phyloP scores from a whole-genome alignment of 108 stramenopile genomes.

The Ochromonas danica region DNA sequence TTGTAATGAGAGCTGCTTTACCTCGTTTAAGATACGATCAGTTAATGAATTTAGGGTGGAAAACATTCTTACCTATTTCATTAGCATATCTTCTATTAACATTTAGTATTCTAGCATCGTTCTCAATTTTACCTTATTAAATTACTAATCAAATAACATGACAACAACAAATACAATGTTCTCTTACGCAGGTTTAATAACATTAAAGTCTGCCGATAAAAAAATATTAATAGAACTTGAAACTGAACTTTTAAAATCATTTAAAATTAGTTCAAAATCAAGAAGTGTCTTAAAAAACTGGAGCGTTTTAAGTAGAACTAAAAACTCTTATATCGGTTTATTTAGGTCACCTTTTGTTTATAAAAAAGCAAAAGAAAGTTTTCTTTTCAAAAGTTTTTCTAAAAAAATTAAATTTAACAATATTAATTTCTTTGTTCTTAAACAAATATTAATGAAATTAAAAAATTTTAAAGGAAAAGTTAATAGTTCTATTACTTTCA shows the following conservation, averaged over 20 bases:
- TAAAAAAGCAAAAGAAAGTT: conserved; percentile 28
- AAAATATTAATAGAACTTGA: conserved; percentile 18
- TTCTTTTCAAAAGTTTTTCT: conserved; percentile 41
- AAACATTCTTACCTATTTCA: conserved; percentile 23
- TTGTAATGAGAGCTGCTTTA: conserved; percentile 27
- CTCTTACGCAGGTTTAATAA: conserved; percentile 10
- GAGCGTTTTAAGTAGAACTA: not conserved
- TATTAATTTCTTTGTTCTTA: conserved; percentile 36
- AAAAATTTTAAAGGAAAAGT: conserved; percentile 18
- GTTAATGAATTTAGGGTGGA: conserved; percentile 24
- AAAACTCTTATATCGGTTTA: conserved; percentile 20
- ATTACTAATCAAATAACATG: conserved; percentile 11
- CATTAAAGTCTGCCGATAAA: conserved; percentile 16
- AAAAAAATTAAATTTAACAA: conserved; percentile 37
- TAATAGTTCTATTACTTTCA: conserved; percentile 41
- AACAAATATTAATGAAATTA: conserved; percentile 33
- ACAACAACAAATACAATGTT: conserved; percentile 17
- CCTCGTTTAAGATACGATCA: conserved; percentile 32
- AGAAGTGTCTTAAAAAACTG: conserved; percentile 5
- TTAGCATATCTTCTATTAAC: conserved; percentile 19
- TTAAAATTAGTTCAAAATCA: not conserved
- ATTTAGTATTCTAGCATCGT: conserved; percentile 1
- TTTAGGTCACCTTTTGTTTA: conserved; percentile 11
- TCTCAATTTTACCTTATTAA: conserved; percentile 23
- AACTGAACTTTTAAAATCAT: conserved; percentile 26